A percentile compares a stretch with the other conserved stretches of the same genome.
Conservation (phyloP, 2,329 filamentous ascomycete genomes). For the Diaporthe sp. region DNA sequence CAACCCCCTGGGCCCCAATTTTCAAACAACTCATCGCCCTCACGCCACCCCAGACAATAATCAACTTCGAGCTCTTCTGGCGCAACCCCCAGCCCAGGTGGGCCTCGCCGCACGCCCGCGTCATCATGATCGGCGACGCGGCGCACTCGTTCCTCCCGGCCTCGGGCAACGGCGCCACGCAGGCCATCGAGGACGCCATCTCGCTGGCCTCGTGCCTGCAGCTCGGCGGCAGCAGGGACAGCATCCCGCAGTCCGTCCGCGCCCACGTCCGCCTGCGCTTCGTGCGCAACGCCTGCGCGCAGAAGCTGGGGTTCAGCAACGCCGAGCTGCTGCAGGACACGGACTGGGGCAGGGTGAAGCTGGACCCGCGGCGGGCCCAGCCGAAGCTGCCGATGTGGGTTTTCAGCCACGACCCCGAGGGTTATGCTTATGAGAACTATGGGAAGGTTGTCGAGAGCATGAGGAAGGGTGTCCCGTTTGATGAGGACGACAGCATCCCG, state of each 20-base stretch:
- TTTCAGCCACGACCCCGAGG: background rate
- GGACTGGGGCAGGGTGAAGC: constrained; percentile 3
- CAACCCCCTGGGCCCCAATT: background rate
- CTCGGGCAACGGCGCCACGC: constrained; percentile 54
- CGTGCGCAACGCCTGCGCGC: constrained; percentile 6
- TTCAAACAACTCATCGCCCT: constrained; percentile 2
- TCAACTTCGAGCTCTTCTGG: constrained; percentile 15
- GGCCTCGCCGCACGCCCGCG: constrained; percentile 48
- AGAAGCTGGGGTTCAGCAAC: constrained; percentile 22
- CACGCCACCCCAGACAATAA: background rate
- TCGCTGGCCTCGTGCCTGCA: constrained; percentile 52
- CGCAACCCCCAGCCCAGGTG: constrained; percentile 45
- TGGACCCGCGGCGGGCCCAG: constrained; percentile 18
- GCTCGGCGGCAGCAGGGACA: constrained; percentile 33
- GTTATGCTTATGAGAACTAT: constrained; percentile 6
- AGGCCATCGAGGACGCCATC: constrained; percentile 55
- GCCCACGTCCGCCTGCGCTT: background rate
- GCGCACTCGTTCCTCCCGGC: constrained; percentile 55
- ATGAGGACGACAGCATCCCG: constrained; percentile 2
- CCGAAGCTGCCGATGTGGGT: constrained; percentile 8
- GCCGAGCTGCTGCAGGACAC: constrained; percentile 21
- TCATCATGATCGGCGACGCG: constrained; percentile 54
- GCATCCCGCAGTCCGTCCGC: constrained; percentile 4
- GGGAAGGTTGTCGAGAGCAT: constrained; percentile 9
- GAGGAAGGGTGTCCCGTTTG: background rate